Percentiles rank a stretch among this genome's conserved stretches.
phyloP scores from a whole-genome alignment of 2,329 filamentous ascomycete species.

The Cadophora gregata region DNA sequence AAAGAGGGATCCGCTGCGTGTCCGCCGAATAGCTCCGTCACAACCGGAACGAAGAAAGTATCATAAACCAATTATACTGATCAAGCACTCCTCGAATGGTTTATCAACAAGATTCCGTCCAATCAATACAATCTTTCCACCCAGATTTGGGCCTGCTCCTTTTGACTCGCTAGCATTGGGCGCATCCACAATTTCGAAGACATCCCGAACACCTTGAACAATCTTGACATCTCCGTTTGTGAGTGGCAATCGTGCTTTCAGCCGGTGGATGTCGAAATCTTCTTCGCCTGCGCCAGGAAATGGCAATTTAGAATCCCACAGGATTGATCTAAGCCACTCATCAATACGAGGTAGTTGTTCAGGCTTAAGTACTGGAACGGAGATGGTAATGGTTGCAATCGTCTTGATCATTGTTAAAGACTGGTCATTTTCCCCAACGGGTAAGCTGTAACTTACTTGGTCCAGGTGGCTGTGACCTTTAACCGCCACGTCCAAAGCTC shows the following conservation, averaged over 20 bases:
- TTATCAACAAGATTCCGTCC: constrained; percentile 60
- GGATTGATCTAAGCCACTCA: constrained; percentile 78
- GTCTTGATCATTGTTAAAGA: constrained; percentile 55
- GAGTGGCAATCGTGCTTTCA: constrained; percentile 80
- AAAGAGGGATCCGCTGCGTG: neutral
- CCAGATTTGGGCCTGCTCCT: constrained; percentile 37
- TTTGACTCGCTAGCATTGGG: constrained; percentile 31
- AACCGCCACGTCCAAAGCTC: constrained; percentile 69
- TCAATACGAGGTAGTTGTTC: constrained; percentile 71
- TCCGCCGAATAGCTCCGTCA: neutral
- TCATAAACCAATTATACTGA: constrained; percentile 19
- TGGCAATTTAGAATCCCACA: constrained; percentile 80
- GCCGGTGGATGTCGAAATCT: constrained; percentile 78
- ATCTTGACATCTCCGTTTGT: constrained; percentile 71
- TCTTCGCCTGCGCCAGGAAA: neutral
- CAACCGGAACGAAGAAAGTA: neutral
- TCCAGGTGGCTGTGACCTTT: constrained; percentile 93
- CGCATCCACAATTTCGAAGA: constrained; percentile 87
- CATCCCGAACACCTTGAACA: constrained; percentile 88
- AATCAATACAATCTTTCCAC: constrained; percentile 69
- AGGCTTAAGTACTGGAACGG: constrained; percentile 63
- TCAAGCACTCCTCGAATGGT: constrained; percentile 55
- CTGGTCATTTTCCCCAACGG: neutral
- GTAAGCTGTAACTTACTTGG: constrained; percentile 61
- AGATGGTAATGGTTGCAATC: constrained; percentile 82